phyloP scores from a whole-genome alignment of 2,329 filamentous ascomycete genomes.

The Lecanicillium sp. region DNA sequence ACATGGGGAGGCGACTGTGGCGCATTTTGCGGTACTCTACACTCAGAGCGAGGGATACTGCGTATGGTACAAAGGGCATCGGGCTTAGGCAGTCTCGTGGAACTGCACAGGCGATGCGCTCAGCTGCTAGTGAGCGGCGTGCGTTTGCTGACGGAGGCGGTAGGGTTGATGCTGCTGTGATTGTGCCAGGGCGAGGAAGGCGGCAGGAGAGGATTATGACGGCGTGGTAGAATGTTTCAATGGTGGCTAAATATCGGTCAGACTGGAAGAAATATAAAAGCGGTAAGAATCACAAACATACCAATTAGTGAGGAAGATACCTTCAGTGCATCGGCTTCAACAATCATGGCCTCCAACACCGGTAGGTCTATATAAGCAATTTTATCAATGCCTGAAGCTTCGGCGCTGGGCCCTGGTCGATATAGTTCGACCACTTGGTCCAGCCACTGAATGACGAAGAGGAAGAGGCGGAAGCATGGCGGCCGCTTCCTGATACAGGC shows the following conservation, averaged over 20 bases:
- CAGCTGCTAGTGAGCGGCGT: slow-evolving; percentile 47
- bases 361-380: slow-evolving; percentile 43
- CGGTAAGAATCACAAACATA: slow-evolving; percentile 17
- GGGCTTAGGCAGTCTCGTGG: slow-evolving; percentile 42
- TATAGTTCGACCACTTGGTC: slow-evolving; percentile 54
- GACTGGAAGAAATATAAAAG: background rate
- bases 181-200: slow-evolving; percentile 33
- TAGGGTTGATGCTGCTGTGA: slow-evolving; percentile 30
- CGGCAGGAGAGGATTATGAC: slow-evolving; percentile 55
- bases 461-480: slow-evolving; percentile 48
- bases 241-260: slow-evolving; percentile 37
- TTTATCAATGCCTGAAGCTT: slow-evolving; percentile 31
- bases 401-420: slow-evolving; percentile 39
- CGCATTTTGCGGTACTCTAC: slow-evolving; percentile 58
- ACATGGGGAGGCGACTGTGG: slow-evolving; percentile 50
- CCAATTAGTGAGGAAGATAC: slow-evolving; percentile 41
- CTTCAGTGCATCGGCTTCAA: slow-evolving; percentile 42
- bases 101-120: slow-evolving; percentile 48
- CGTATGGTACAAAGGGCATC: slow-evolving; percentile 53
- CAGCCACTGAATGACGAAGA: slow-evolving; percentile 45
- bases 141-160: slow-evolving; percentile 44
- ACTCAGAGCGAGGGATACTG: slow-evolving; percentile 51
- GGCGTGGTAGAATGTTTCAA: slow-evolving; percentile 57
- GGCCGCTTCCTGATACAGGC: slow-evolving; percentile 41
- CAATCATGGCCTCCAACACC: slow-evolving; percentile 48